Evolutionary conservation across 768 basidiomycete species (phyloP).

Genomic region (Kwoniella europaea): DNA sequence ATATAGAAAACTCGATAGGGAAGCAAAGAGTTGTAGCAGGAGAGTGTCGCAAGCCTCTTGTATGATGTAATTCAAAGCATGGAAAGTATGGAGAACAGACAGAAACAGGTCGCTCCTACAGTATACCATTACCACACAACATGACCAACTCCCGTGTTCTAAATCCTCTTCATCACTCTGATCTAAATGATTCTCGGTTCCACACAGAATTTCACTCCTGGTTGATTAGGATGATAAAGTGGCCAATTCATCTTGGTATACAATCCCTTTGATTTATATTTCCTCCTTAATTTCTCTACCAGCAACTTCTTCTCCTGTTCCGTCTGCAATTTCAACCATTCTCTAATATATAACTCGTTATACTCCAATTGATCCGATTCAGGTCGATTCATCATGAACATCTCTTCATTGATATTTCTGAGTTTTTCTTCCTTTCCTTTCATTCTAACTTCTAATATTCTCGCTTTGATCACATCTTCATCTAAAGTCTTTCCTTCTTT

Average conservation of each 20-base stretch:
- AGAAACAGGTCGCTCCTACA: too few species aligned
- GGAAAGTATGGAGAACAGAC: too few species aligned
- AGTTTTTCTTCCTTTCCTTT: neutral
- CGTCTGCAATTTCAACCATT: conserved; percentile 12
- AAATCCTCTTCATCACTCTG: neutral
- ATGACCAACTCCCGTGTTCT: neutral
- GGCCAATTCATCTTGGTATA: conserved; percentile 25
- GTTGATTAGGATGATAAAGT: conserved; percentile 8
- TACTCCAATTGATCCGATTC: neutral
- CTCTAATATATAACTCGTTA: conserved; percentile 2
- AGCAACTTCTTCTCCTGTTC: conserved; percentile 14
- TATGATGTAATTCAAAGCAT: too few species aligned
- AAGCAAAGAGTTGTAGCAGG: too few species aligned
- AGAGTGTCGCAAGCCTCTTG: too few species aligned
- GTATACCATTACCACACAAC: neutral
- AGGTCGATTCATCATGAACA: conserved; percentile 17
- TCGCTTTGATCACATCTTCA: neutral
- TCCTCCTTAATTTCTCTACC: conserved; percentile 19
- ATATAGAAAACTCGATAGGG: too few species aligned
- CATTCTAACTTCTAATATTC: neutral
- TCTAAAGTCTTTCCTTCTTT: neutral
- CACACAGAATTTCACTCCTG: conserved; percentile 18
- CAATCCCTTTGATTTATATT: conserved; percentile 7
- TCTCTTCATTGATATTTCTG: neutral
- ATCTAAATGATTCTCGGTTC: conserved; percentile 10